Percentiles rank a stretch among this genome's conserved stretches.
phyloP scores from a whole-genome alignment of 441 rosid species.

The Lepidium campestre region DNA sequence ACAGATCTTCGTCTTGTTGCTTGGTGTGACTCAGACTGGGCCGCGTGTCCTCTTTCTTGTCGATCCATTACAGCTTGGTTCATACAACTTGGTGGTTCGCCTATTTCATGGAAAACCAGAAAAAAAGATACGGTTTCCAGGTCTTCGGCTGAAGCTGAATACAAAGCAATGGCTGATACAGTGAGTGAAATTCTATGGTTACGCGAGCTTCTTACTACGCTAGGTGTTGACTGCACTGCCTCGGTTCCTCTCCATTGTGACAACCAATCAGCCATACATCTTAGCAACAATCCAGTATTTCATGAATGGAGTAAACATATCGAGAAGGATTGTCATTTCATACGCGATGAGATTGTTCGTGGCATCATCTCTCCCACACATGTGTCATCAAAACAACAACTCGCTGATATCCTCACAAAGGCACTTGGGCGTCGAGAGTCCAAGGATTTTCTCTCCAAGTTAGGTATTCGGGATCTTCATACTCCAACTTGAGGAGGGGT shows the following conservation, averaged over 20 bases:
- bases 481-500: too few relatives aligned
- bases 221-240: too few relatives aligned
- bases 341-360: too few relatives aligned
- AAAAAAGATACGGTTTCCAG: not conserved
- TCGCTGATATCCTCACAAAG: not conserved
- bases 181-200: too few relatives aligned
- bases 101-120: not conserved
- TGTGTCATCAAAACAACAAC: not conserved
- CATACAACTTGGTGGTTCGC: not conserved
- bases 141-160: not conserved
- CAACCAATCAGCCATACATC: too few relatives aligned
- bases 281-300: too few relatives aligned
- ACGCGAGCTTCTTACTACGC: too few relatives aligned
- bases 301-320: too few relatives aligned
- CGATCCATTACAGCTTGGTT: not conserved
- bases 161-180: not conserved
- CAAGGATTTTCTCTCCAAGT: not conserved
- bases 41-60: not conserved
- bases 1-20: not conserved
- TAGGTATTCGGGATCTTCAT: not conserved
- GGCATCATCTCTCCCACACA: too few relatives aligned
- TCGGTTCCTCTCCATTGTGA: too few relatives aligned
- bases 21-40: not conserved
- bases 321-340: too few relatives aligned
- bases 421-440: not conserved